Evolutionary conservation across 345 rosid species (phyloP), one percentile per base, ranked within the genome.

Genomic region (Salix purpurea): DNA sequence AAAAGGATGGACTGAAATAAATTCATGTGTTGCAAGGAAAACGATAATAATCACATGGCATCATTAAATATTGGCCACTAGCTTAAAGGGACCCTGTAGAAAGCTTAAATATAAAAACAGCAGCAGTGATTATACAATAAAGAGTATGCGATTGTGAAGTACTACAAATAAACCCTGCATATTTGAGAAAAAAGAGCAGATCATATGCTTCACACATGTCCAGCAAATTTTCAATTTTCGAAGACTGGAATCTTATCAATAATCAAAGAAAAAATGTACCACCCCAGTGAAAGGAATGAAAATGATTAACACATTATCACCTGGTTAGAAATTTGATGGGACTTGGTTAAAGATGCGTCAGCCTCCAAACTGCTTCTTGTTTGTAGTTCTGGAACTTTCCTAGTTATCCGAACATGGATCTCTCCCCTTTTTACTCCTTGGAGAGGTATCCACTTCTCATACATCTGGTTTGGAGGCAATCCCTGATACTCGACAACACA

Each of bases 381-480:
- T 28, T 61, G 84, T 30, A 78, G 40, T 75, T 90, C 96, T 0
- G 92, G 91, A 85, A 93, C 81, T 88, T 88, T 91, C 84, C 95
- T 86, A 14, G 97, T 92, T 56, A 93, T 82, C 79, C 78, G 94
- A 56, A 96, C 46, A 50, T 84, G 98, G 80, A 96, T 88, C 87
- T 96, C 99, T 19, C 98, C 99, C 60, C 76, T 84, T 74, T 74
- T 96, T 75, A 96, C 99, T 67, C 98, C 98, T 84, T 92, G 98
- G 73, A 96, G 97, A 50, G 98, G 98, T 83, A 96, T 93, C 99
- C 99, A 96, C 83, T 93, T 96, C 81, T 96, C 97, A 1, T 90
- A 83, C 79, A 87, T 84, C 79, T 91, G 83, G 73, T 96, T 93
- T 68, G 94, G 91, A 69, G 96, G 93, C 82, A 96, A 77, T 54